Base-by-base conservation (phyloP, 345 rosid genomes). In the Cardamine chenopodiifolia region DNA sequence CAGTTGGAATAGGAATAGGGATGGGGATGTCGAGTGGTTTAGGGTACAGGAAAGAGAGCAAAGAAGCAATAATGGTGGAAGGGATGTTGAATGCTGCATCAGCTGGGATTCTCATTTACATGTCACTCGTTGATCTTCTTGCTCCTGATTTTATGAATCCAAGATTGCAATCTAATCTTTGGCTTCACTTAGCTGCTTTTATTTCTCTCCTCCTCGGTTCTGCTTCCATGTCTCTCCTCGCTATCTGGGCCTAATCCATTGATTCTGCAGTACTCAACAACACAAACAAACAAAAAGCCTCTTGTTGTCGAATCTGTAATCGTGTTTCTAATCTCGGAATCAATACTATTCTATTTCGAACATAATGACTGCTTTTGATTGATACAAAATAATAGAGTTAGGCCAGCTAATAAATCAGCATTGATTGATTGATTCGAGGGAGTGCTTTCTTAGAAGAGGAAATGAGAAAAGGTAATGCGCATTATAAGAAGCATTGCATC, bases 41-140 rank as follows among this genome's bases (percentile, higher is more conserved):
- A 45, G 80, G 75, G 0, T 87, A 89, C 68, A 45, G 68, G 5
- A 85, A 65, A 75, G 84, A 75, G 62, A 86, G 81, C 70, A 72
- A 87, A 6, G 82, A 82, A 1, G 84, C 89, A 2, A 55, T 86
- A 12, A 81, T 83, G 44, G 85, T 91, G 13, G 85, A 84, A 72
- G 97, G 95, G n/a, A 63, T 79, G 34, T 78, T 89, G 65, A 78
- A 85, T 13, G 82, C 92, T 19, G 91, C 91, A 8, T 84, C 95
- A 1, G 85, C 91, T 37, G 97, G 95, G 62, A 86, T 91, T 15
- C 80, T 91, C 70, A 85, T 85, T 8, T 89, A 89, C 74, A 87
- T 89, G 97, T 87, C 97, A 17, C 87, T 91, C 2, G 97, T 91
- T n/a, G 95, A 91, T 64, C 81, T 91, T n/a, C 75, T 87, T 18